Evolutionary conservation across 2,329 filamentous ascomycete species (phyloP).

Genomic region (Penicillium hordei): DNA sequence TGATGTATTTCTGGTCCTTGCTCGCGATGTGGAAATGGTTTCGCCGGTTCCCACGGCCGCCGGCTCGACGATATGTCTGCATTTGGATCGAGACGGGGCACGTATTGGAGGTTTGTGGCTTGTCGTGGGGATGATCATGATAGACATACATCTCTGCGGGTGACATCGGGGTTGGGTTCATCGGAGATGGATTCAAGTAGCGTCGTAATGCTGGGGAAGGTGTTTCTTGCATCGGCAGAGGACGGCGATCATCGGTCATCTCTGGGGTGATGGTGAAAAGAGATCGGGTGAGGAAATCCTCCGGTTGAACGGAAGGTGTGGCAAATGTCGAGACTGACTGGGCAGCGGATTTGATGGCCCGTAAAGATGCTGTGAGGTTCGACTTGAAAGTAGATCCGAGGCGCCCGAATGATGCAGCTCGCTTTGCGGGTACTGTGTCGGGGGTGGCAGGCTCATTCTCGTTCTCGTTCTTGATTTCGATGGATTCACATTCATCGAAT

Average conservation of each 20-base stretch:
- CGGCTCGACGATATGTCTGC: conserved; percentile 56
- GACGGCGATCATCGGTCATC: conserved; percentile 61
- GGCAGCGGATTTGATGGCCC: conserved; percentile 61
- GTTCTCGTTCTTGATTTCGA: conserved; percentile 22
- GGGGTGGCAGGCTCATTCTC: conserved; percentile 12
- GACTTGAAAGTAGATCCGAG: conserved; percentile 58
- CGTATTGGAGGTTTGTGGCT: conserved; percentile 29
- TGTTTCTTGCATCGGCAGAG: conserved; percentile 53
- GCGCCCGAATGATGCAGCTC: conserved; percentile 37
- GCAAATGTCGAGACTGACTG: conserved; percentile 62
- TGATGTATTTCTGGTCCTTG: conserved; percentile 36
- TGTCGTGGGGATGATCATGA: conserved; percentile 41
- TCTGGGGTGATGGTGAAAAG: conserved; percentile 56
- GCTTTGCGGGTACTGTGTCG: conserved; percentile 17
- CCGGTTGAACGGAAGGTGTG: conserved; percentile 52
- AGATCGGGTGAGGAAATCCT: conserved; percentile 61
- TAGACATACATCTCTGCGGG: conserved; percentile 48
- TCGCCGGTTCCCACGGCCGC: conserved; percentile 30
- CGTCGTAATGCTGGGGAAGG: conserved; percentile 59
- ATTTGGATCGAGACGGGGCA: conserved; percentile 60
- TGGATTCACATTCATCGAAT: conserved; percentile 17
- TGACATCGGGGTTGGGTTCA: conserved; percentile 45
- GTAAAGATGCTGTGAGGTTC: conserved; percentile 62
- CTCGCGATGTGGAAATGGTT: conserved; percentile 40
- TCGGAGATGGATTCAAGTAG: conserved; percentile 59